Conservation (phyloP, 306 rosid genomes). For the Gastrolobium villosum region DNA sequence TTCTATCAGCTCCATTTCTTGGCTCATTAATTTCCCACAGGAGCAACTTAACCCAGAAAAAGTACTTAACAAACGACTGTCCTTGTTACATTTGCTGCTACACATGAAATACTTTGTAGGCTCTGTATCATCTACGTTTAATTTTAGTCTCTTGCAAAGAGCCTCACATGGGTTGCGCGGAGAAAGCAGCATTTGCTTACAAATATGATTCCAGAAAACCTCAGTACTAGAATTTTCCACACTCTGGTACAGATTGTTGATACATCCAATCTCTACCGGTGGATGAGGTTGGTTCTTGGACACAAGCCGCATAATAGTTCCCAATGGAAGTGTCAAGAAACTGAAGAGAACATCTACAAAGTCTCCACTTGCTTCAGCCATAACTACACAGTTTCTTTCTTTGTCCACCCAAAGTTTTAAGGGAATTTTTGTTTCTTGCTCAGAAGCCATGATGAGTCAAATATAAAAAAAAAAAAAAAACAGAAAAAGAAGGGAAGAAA, state of each 20-base stretch:
- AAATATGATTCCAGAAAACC: background rate
- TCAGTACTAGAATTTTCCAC: background rate
- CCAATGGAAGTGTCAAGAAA: conserved; percentile 12
- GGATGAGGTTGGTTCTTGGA: background rate
- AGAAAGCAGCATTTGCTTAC: background rate
- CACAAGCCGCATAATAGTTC: conserved; percentile 3
- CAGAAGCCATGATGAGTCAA: background rate
- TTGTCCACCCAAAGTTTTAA: background rate
- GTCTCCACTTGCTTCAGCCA: conserved; percentile 3
- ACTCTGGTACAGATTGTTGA: background rate
- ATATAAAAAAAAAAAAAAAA: background rate
- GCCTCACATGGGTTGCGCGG: background rate
- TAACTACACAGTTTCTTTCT: conserved; percentile 15
- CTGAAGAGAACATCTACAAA: conserved; percentile 10
- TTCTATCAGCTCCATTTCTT: background rate
- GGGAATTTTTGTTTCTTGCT: background rate
- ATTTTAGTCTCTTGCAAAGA: background rate
- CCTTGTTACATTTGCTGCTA: background rate
- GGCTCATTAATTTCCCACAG: background rate
- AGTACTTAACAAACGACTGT: background rate
- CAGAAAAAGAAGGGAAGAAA: too few species aligned
- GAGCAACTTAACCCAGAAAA: background rate
- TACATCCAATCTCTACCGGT: background rate
- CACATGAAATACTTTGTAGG: conserved; percentile 2
- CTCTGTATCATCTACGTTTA: conserved; percentile 32